Evolutionary conservation across 2,329 filamentous ascomycete genomes (phyloP), one percentile per base, ranked within the genome.

Genomic region (Trichoderma afroharzianum): DNA sequence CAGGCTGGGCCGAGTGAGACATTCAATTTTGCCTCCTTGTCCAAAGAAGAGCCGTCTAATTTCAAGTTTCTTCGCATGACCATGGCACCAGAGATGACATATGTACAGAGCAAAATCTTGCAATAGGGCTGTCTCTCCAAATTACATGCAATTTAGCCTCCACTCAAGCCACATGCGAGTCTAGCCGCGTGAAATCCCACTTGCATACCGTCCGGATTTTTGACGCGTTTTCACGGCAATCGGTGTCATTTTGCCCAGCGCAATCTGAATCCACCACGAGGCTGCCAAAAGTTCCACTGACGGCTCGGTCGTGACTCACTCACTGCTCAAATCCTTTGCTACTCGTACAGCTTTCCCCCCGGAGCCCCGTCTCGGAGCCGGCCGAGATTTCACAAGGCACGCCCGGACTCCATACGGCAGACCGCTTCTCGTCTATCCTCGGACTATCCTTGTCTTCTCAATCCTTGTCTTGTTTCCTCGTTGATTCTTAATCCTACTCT

Each of bases 311-410:
- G 61, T 70, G 61, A 70, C 47, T 70, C 61, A 70, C 47, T 70
- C 61, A 70, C 33, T 55, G 33, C 47, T 57, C 11, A 14, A 21
- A 26, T 62, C 5, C 26, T 47, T 53, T 28, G 43, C 26, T 50
- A n/a, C n/a, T n/a, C n/a, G n/a, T n/a, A 50, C 43, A 50, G 39
- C 39, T 43, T 43, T 21, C 4, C n/a, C 39, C 18, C n/a, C 14
- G 30, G 21, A 58, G 59, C 71, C 24, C 71, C 67, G 72, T 63
- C 62, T 71, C 71, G 62, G n/a, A 58, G 58, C 26, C 28, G 39
- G 47, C 30, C 67, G 59, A 67, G 59, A 53, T 33, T 53, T 18
- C 36, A 11, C 39, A 36, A 62, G 59, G 32, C 59, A 33, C 24
- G 32, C 59, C 57, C 28, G 57, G 57, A 21, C 59, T 39, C 36